phyloP scores from a whole-genome alignment of 2,329 filamentous ascomycete species.

The Rasamsonia emersonii region DNA sequence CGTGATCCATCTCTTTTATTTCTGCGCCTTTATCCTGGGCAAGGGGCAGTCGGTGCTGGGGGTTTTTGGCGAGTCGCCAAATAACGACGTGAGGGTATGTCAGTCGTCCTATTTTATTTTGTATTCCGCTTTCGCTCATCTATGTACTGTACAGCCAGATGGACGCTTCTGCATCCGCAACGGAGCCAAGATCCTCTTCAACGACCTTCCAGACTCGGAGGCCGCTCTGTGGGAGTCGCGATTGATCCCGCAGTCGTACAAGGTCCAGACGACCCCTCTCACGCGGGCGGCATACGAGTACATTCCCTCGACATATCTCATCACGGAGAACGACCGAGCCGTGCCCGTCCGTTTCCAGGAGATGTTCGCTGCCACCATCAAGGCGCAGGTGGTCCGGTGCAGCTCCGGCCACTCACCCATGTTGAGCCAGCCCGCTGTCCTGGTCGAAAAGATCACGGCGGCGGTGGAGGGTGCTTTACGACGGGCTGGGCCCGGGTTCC shows the following conservation, averaged over 20 bases:
- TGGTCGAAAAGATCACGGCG: slow-evolving; percentile 5
- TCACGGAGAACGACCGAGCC: slow-evolving; percentile 11
- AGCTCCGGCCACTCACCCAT: slow-evolving; percentile 2
- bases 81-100: slow-evolving; percentile 7
- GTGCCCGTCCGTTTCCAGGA: slow-evolving; percentile 7
- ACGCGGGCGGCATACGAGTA: slow-evolving; percentile 11
- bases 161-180: slow-evolving; percentile 10
- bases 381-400: slow-evolving; percentile 3
- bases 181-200: slow-evolving; percentile 9
- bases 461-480: too few relatives aligned
- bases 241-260: slow-evolving; percentile 9
- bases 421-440: slow-evolving; percentile 2
- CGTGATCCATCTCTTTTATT: slow-evolving; percentile 12
- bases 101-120: neutral
- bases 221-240: slow-evolving; percentile 10
- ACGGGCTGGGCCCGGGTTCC: too few relatives aligned
- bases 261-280: slow-evolving; percentile 7
- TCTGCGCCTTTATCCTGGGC: slow-evolving; percentile 13
- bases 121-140: neutral
- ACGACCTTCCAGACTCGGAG: slow-evolving; percentile 12
- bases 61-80: slow-evolving; percentile 6
- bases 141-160: slow-evolving; percentile 5
- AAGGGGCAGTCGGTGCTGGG: slow-evolving; percentile 12
- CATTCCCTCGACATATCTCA: slow-evolving; percentile 14
- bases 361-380: slow-evolving; percentile 5